Base-by-base conservation (phyloP, 257 asterid species). In the Salvia miltiorrhiza region DNA sequence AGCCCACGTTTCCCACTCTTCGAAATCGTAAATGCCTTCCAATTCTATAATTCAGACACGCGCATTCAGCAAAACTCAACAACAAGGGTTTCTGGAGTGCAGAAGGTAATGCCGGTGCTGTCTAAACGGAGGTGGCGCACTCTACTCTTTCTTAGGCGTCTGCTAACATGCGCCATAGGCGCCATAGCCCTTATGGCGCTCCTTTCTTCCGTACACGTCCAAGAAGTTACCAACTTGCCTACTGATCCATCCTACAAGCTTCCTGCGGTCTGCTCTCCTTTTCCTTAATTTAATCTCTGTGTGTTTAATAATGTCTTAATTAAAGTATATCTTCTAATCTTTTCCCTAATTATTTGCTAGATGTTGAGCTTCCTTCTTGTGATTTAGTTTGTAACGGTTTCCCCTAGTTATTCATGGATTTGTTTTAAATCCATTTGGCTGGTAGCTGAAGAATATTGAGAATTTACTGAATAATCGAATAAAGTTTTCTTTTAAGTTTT, bases 71-170 rank as follows among this genome's bases (percentile, higher is more conserved):
- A 7, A n/a, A 30, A 32, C 43, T 56, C 24, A n/a, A 30, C 3
- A n/a, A 28, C 14, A n/a, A 14, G 37, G 43, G 30, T 48, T 67
- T 73, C 60, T 39, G 49, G 47, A 54, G 17, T 4, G 28, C 44
- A 61, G 66, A 30, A 63, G 55, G 7, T 24, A 39, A 73, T 73
- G 78, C 60, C 45, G 78, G 65, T 48, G 81, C 78, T 73, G 82
- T 82, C 69, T 82, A 88, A 85, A 85, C 83, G 78, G 81, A 81
- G 82, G 81, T 78, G 90, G 91, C 83, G 86, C 75, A 72, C 80
- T 20, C 82, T 91, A 80, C 72, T 71, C 81, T 66, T 87, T 32
- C 78, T 85, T 68, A 73, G 90, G 74, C 85, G 78, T 72, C 54
- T 87, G 80, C 80, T 91, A 40, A 79, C 87, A 16, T 85, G 81